Conservation (phyloP, 2,329 filamentous ascomycete species). For the Sporothrix curviconia region DNA sequence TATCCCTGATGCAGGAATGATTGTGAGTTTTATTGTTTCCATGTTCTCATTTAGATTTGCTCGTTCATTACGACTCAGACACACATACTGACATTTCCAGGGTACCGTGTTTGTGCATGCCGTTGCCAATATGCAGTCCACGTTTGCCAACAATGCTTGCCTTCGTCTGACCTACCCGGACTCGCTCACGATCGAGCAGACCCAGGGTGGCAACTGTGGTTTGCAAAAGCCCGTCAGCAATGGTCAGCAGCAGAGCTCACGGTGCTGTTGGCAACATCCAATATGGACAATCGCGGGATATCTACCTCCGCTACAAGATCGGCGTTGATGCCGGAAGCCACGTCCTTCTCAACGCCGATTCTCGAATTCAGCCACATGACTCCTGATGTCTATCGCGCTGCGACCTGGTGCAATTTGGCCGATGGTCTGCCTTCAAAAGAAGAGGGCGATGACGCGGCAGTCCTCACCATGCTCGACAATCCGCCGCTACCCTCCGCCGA, state of each 20-base stretch:
- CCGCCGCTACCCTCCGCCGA: constrained; percentile 27
- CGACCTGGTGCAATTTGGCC: neutral
- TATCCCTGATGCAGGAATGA: constrained; percentile 57
- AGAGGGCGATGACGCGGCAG: neutral
- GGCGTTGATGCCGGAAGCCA: constrained; percentile 4
- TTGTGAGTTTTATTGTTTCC: constrained; percentile 30
- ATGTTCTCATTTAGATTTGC: neutral
- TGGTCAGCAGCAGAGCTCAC: constrained; percentile 25
- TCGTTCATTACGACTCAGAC: neutral
- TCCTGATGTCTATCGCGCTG: neutral
- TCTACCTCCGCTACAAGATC: constrained; percentile 38
- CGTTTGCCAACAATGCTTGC: constrained; percentile 43
- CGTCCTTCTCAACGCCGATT: constrained; percentile 26
- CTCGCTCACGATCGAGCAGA: constrained; percentile 33
- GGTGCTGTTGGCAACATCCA: constrained; percentile 47
- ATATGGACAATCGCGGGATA: constrained; percentile 54
- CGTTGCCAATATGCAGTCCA: constrained; percentile 54
- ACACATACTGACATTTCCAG: neutral
- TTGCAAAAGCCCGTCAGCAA: constrained; percentile 10
- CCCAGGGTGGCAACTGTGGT: constrained; percentile 34
- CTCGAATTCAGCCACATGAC: constrained; percentile 31
- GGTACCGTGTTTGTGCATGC: constrained; percentile 56
- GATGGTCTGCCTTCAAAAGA: neutral
- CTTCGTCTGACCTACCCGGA: constrained; percentile 37
- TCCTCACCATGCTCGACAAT: neutral